phyloP scores from a whole-genome alignment of 78 protist species.

The Polysphondylium violaceum region DNA sequence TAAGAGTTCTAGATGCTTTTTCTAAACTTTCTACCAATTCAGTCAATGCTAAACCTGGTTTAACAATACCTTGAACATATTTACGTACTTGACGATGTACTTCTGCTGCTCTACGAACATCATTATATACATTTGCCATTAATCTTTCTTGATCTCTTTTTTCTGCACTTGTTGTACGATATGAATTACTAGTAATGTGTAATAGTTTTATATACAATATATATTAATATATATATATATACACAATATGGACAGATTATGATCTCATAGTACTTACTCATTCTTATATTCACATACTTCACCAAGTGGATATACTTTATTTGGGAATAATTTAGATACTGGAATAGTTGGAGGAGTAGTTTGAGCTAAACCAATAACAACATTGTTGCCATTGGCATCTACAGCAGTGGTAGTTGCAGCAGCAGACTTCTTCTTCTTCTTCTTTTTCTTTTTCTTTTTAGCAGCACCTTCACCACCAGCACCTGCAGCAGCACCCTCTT shows the following conservation, averaged over 20 bases:
- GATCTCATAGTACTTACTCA: constrained; percentile 28
- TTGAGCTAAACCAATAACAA: constrained; percentile 19
- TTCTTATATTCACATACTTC: constrained; percentile 52
- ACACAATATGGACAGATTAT: background rate
- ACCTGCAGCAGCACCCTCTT: constrained; percentile 2
- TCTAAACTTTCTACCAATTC: constrained; percentile 92
- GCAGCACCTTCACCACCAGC: constrained; percentile 14
- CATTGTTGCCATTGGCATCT: background rate
- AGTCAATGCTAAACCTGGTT: constrained; percentile 92
- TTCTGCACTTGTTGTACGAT: constrained; percentile 90
- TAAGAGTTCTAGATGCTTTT: constrained; percentile 60
- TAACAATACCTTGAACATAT: constrained; percentile 66
- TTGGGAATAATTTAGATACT: constrained; percentile 42
- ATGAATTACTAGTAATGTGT: constrained; percentile 45
- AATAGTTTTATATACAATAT: background rate
- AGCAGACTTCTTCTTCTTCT: constrained; percentile 53
- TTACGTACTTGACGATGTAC: constrained; percentile 89
- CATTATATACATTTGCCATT: constrained; percentile 38
- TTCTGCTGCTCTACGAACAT: constrained; percentile 97
- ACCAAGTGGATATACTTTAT: constrained; percentile 55
- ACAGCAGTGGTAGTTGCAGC: constrained; percentile 21
- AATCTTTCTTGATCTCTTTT: constrained; percentile 85
- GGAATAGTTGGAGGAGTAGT: constrained; percentile 79
- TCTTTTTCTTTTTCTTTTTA: constrained; percentile 68
- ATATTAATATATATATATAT: background rate